Conservation (phyloP, 2,329 filamentous ascomycete species). For the Cladosporium colombiae region DNA sequence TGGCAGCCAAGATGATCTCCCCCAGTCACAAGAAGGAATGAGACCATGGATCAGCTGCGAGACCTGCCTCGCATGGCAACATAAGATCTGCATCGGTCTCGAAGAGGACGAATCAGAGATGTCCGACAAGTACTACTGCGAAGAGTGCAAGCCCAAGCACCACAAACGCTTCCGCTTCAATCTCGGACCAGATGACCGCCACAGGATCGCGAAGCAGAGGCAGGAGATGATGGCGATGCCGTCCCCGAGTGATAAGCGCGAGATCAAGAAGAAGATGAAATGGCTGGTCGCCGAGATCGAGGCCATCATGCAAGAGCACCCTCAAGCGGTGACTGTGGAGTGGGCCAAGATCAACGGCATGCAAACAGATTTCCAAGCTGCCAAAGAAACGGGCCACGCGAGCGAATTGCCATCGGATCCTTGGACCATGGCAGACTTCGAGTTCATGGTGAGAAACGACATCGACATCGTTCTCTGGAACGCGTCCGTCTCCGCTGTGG, state of each 20-base stretch:
- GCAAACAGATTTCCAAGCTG: background rate
- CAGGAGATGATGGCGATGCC: background rate
- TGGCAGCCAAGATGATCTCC: background rate
- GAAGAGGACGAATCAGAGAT: background rate
- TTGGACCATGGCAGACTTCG: background rate
- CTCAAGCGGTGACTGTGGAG: background rate
- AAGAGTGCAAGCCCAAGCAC: background rate
- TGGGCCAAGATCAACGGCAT: background rate
- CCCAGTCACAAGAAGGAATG: background rate
- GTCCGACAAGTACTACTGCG: background rate
- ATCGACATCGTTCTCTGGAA: background rate
- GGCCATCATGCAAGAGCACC: background rate
- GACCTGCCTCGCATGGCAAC: background rate
- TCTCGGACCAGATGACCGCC: background rate
- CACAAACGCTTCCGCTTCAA: background rate
- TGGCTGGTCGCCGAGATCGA: background rate
- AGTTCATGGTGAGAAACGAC: background rate
- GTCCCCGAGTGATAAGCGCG: background rate
- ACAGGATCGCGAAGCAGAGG: background rate
- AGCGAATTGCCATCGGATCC: background rate
- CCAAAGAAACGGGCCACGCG: background rate
- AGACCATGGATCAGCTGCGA: background rate
- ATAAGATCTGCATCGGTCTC: background rate
- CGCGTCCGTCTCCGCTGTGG: background rate
- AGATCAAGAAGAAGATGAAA: background rate